These are phyloP conservation scores for Komagataea norvegica DNA, from an alignment of 1,139 yeast species.

Conservation along the genomic window DNA sequence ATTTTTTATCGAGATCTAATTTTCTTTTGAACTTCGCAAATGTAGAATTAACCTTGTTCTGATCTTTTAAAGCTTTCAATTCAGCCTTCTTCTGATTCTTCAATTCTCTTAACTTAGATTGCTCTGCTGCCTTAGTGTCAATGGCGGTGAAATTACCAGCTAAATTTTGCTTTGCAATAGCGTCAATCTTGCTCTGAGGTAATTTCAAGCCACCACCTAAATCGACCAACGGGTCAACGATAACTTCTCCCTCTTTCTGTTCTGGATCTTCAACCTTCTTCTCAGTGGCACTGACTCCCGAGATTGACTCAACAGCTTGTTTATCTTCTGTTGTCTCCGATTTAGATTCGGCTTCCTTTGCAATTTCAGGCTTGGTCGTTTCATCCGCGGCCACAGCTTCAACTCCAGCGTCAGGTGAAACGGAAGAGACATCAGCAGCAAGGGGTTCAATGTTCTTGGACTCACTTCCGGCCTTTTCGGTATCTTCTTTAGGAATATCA, in stretches of 20 bases:
- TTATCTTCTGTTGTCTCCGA: neutral
- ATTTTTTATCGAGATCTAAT: constrained; percentile 22
- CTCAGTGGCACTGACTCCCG: constrained; percentile 2
- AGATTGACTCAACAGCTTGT: too few species aligned
- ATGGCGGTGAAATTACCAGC: constrained; percentile 19
- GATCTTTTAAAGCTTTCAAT: constrained; percentile 23
- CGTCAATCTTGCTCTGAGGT: constrained; percentile 35
- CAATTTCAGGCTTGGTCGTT: neutral
- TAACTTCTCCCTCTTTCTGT: constrained; percentile 11
- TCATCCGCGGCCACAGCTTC: neutral
- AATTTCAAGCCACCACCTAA: constrained; percentile 49
- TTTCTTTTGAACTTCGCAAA: constrained; percentile 26
- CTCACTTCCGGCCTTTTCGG: too few species aligned
- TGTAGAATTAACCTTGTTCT: constrained; percentile 22
- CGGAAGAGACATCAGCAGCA: neutral
- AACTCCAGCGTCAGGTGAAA: neutral
- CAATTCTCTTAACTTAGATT: constrained; percentile 19
- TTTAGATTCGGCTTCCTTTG: constrained; percentile 4
- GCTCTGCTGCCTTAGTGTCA: constrained; percentile 23
- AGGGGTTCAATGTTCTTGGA: too few species aligned
- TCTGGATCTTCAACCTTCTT: too few species aligned
- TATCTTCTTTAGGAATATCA: too few species aligned
- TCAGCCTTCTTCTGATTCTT: constrained; percentile 24
- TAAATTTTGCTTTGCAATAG: constrained; percentile 23
- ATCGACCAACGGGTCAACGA: constrained; percentile 38